Percentiles rank a stretch among this genome's conserved stretches.
Evolutionary conservation across 1,284 basidiomycete species (phyloP).

Genomic region (Blastosporella zonata): DNA sequence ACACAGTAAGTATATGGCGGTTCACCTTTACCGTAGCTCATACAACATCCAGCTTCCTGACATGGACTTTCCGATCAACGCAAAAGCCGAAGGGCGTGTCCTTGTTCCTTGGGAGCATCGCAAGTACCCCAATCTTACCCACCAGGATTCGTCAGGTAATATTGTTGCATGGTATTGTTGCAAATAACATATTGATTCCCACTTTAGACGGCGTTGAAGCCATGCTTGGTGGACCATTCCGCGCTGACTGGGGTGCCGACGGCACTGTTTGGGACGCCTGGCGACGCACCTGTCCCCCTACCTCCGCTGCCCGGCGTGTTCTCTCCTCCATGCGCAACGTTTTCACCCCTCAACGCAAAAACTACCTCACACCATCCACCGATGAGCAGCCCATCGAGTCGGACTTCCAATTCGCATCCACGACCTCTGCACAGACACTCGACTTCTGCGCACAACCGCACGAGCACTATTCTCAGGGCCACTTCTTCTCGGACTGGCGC

Average conservation of each 20-base stretch:
- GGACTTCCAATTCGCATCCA: conserved; percentile 59
- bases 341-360: conserved; percentile 26
- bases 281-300: conserved; percentile 84
- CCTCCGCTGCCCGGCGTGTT: conserved; percentile 75
- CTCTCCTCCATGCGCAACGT: conserved; percentile 65
- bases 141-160: conserved; percentile 48
- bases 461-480: conserved; percentile 83
- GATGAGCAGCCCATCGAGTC: conserved; percentile 30
- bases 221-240: conserved; percentile 69
- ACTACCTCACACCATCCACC: conserved; percentile 27
- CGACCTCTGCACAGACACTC: conserved; percentile 54
- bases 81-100: conserved; percentile 88
- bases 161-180: not conserved
- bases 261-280: conserved; percentile 92
- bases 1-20: conserved; percentile 54
- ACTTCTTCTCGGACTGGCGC: conserved; percentile 95
- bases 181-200: not conserved
- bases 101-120: conserved; percentile 85
- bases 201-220: conserved; percentile 51
- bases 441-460: conserved; percentile 83
- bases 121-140: conserved; percentile 66
- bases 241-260: conserved; percentile 79
- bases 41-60: conserved; percentile 64
- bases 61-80: conserved; percentile 90
- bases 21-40: not conserved